Percentiles rank a stretch among this genome's conserved stretches.
Evolutionary conservation across 805 yeast genomes (phyloP).

Genomic region (Pichia thaimueangensis): DNA sequence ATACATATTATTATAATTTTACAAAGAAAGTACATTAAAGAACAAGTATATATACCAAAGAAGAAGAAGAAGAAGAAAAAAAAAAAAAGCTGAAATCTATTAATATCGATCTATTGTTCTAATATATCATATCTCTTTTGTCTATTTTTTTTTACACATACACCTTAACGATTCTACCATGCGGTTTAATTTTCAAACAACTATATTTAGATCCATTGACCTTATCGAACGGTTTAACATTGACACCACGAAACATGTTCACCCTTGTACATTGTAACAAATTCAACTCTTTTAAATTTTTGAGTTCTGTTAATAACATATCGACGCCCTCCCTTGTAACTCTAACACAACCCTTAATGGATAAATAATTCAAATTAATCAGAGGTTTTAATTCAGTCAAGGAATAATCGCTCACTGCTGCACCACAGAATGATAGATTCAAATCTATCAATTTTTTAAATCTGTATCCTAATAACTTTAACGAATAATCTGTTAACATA

Average conservation of each 20-base stretch:
- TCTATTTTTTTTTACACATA: conserved; percentile 34
- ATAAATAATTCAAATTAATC: conserved; percentile 40
- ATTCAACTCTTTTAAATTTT: conserved; percentile 46
- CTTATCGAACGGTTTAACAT: conserved; percentile 48
- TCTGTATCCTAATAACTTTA: conserved; percentile 62
- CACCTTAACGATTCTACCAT: conserved; percentile 51
- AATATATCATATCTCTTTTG: no score
- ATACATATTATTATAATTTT: no score
- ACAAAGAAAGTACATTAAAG: no score
- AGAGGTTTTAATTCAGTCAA: conserved; percentile 55
- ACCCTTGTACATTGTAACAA: conserved; percentile 70
- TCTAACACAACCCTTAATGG: conserved; percentile 63
- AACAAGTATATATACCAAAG: no score
- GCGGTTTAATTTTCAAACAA: conserved; percentile 43
- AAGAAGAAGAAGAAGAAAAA: no score
- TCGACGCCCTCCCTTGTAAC: conserved; percentile 77
- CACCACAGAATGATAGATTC: conserved; percentile 68
- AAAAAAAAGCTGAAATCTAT: no score
- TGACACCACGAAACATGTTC: conserved; percentile 53
- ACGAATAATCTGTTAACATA: conserved; percentile 60
- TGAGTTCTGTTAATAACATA: conserved; percentile 51
- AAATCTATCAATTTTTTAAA: conserved; percentile 48
- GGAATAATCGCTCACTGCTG: conserved; percentile 71
- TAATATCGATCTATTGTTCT: no score
- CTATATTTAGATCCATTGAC: conserved; percentile 45